Conservation (phyloP, 108 stramenopile genomes). For the Seminavis robusta region DNA sequence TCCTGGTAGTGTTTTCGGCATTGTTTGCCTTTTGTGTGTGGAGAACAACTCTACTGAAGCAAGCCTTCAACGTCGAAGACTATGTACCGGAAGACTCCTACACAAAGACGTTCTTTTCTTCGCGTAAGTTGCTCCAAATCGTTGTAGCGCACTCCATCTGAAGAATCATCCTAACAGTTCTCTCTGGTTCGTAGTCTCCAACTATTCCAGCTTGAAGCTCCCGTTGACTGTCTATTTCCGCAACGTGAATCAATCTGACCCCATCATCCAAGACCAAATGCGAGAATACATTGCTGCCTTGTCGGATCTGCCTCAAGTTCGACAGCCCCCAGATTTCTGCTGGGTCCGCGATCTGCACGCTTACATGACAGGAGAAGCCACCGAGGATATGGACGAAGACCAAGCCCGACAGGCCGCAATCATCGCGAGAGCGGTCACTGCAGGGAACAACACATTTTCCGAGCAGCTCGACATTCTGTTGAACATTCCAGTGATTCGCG, state of each 20-base stretch:
- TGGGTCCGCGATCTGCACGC: no score
- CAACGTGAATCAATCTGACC: not conserved
- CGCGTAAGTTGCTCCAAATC: not conserved
- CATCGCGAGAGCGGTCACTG: not conserved
- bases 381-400: no score
- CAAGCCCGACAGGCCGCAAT: no score
- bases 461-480: conserved; percentile 3
- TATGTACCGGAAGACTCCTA: not conserved
- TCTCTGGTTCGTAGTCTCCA: no score
- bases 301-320: not conserved
- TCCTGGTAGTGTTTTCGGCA: not conserved
- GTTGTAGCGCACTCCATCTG: no score
- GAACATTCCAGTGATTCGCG: not conserved
- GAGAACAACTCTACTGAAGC: not conserved
- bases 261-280: conserved; percentile 2
- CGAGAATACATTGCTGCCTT: not conserved
- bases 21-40: not conserved
- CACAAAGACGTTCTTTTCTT: not conserved
- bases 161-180: no score
- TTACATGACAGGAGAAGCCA: no score
- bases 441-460: not conserved
- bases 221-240: conserved; percentile 1
- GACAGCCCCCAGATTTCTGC: no score
- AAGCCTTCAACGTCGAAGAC: not conserved
- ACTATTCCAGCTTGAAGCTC: no score